These are phyloP conservation scores for Claviceps fusiformis DNA, from an alignment of 2,329 filamentous ascomycete genomes.

Conservation along the genomic window DNA sequence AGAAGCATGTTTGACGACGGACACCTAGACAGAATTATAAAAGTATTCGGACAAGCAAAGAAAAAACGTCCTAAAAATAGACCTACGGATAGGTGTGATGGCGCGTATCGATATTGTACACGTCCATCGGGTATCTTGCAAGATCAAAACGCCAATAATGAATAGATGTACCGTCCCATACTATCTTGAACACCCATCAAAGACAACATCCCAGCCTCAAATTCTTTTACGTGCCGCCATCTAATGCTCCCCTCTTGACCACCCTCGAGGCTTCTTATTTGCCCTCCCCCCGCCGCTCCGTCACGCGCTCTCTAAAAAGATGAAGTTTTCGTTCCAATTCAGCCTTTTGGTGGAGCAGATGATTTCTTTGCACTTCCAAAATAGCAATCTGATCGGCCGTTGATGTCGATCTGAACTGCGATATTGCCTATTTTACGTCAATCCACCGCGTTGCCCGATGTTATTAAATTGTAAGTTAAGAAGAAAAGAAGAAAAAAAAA, in stretches of 20 bases:
- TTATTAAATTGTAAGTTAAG: not conserved
- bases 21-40: not conserved
- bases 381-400: constrained; percentile 30
- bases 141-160: constrained; percentile 5
- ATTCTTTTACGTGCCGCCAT: no score
- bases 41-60: not conserved
- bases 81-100: not conserved
- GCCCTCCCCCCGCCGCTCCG: constrained; percentile 20
- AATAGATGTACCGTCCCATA: not conserved
- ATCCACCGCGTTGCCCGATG: not conserved
- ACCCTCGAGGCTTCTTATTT: constrained; percentile 7
- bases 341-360: constrained; percentile 24
- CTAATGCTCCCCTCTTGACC: not conserved
- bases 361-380: constrained; percentile 28
- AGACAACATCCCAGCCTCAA: not conserved
- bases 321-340: constrained; percentile 29
- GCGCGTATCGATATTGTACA: not conserved
- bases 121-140: constrained; percentile 2
- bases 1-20: not conserved
- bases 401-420: constrained; percentile 24
- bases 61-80: not conserved
- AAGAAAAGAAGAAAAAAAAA: not conserved
- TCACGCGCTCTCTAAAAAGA: constrained; percentile 24
- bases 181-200: not conserved
- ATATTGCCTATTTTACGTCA: constrained; percentile 15